Evolutionary conservation across 1,284 basidiomycete genomes (phyloP).

Genomic region (Leccinum huronense): DNA sequence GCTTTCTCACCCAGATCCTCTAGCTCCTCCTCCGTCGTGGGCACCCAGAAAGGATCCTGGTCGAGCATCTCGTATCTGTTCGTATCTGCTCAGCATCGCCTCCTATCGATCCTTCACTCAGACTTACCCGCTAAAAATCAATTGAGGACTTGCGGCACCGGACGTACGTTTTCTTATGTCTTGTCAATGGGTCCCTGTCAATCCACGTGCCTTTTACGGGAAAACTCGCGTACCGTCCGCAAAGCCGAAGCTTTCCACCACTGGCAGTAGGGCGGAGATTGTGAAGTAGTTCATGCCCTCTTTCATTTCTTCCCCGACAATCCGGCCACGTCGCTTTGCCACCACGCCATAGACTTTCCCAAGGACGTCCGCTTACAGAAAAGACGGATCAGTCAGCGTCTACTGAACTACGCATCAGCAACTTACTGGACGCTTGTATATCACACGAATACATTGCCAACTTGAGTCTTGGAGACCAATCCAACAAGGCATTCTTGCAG

Average conservation of each 20-base stretch:
- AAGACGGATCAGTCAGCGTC: conserved; percentile 9
- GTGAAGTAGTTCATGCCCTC: conserved; percentile 97
- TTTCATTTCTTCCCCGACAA: conserved; percentile 98
- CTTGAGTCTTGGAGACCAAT: conserved; percentile 98
- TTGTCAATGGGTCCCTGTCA: conserved; percentile 16
- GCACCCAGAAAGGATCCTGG: conserved; percentile 98
- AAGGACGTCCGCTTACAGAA: conserved; percentile 80
- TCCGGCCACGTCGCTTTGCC: conserved; percentile 84
- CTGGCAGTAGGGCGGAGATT: conserved; percentile 87
- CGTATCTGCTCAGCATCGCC: conserved; percentile 20
- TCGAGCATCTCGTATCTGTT: conserved; percentile 83
- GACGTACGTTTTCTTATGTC: conserved; percentile 97
- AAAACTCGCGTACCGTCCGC: conserved; percentile 70
- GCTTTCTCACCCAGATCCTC: conserved; percentile 97
- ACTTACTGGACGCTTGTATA: conserved; percentile 94
- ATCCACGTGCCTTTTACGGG: background rate
- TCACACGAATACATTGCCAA: conserved; percentile 99
- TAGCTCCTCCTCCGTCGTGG: conserved; percentile 95
- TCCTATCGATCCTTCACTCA: conserved; percentile 2
- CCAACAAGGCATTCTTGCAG: conserved; percentile 84
- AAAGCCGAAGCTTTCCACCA: conserved; percentile 97
- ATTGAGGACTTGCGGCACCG: conserved; percentile 93
- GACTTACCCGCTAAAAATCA: conserved; percentile 90
- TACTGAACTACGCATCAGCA: background rate
- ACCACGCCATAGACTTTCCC: conserved; percentile 98